Evolutionary conservation across 306 rosid genomes (phyloP).

Genomic region (Clitoria ternatea): DNA sequence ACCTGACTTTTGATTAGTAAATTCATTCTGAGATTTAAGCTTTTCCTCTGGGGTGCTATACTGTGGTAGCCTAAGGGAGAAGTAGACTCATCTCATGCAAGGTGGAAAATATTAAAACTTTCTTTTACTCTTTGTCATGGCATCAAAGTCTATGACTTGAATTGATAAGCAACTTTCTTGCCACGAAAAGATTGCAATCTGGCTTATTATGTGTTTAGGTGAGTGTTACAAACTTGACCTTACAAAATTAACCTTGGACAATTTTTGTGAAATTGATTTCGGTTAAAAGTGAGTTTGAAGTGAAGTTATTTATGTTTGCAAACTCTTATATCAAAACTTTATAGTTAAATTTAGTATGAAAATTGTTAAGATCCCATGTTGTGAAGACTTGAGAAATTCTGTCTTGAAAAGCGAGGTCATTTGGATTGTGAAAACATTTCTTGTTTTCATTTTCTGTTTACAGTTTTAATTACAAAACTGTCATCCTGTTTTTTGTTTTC

Average conservation of each 20-base stretch:
- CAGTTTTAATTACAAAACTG: too few relatives aligned
- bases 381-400: not conserved
- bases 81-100: conserved; percentile 5
- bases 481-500: too few relatives aligned
- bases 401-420: not conserved
- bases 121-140: not conserved
- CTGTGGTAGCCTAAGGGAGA: not conserved
- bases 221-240: not conserved
- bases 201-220: not conserved
- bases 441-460: too few relatives aligned
- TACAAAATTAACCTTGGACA: not conserved
- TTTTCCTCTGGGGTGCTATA: not conserved
- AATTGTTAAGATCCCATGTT: not conserved
- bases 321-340: not conserved
- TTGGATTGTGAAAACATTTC: not conserved
- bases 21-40: not conserved
- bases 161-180: not conserved
- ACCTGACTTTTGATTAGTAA: not conserved
- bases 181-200: not conserved
- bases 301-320: not conserved
- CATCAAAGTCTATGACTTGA: not conserved
- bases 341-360: not conserved
- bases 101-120: not conserved
- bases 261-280: not conserved
- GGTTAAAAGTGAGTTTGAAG: not conserved